Evolutionary conservation across 345 rosid species (phyloP), one percentile per base, ranked within the genome.

Genomic region (Citrus hindsii): DNA sequence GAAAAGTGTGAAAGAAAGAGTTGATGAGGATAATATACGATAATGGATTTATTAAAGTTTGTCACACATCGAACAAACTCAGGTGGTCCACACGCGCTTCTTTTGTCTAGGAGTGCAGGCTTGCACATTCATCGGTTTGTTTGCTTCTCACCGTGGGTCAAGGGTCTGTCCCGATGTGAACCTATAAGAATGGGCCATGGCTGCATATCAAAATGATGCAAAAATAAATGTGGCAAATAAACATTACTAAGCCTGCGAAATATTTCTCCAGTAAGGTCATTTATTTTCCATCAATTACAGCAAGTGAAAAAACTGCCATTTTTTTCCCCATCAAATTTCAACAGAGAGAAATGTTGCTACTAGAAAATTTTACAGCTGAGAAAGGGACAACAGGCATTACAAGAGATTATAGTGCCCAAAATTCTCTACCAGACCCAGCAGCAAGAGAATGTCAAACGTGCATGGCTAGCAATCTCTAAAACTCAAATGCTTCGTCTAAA

Each of bases 81-180:
- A 35, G n/a, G 71, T 38, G 71, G 53, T 37, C 71, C 71, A 67
- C 70, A 38, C 53, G 71, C 38, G 71, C 51, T 65, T 32, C 68
- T 32, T 32, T 65, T 65, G 68, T 30, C 68, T 19, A 14, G 21
- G 38, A 22, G 68, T 65, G 62, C 62, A 27, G 27, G 4, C 62
- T 4, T 18, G 68, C 68, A 22, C 68, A 65, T 33, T 65, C 68
- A 5, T 6, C 14, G 7, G 1, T 65, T 32, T n/a, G 21, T 65
- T 65, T 65, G 38, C 13, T 65, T 18, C 22, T 53, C 58, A 53
- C 22, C 0, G 58, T 53, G 58, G 58, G 58, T 18, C 58, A 53
- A 53, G 22, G 58, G 58, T 4, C 22, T 5, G 21, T 16, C 21
- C 56, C 56, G 2, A 51, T 51, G 56, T 16, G 22, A 51, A 5